Percentiles rank a stretch among this genome's conserved stretches.
These are phyloP conservation scores for Phytophthora agathidicida DNA, from an alignment of 352 stramenopile species.

Conservation along the genomic window DNA sequence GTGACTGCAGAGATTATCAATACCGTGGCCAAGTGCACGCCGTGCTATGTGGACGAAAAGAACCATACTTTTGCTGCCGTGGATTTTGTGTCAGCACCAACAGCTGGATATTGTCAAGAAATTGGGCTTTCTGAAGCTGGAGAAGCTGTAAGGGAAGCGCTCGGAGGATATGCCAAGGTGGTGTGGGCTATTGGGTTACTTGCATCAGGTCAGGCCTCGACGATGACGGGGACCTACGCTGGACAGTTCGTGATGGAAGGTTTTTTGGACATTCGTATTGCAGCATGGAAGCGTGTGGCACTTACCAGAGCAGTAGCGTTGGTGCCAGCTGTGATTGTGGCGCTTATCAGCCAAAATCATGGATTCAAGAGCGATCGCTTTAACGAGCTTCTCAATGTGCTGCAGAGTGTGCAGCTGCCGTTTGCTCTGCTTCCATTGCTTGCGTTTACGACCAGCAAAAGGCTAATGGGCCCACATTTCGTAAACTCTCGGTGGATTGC, in stretches of 20 bases:
- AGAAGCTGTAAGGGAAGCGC: constrained; percentile 60
- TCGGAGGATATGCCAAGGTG: constrained; percentile 66
- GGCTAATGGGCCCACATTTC: constrained; percentile 72
- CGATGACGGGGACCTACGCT: constrained; percentile 94
- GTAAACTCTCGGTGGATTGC: constrained; percentile 41
- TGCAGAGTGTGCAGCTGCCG: constrained; percentile 89
- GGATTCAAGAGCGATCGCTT: constrained; percentile 69
- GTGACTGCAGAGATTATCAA: constrained; percentile 1
- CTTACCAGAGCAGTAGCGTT: constrained; percentile 90
- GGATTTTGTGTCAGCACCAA: constrained; percentile 15
- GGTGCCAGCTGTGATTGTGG: constrained; percentile 75
- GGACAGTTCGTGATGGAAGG: constrained; percentile 95
- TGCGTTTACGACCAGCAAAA: constrained; percentile 61
- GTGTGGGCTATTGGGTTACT: constrained; percentile 93
- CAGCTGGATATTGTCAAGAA: constrained; percentile 75
- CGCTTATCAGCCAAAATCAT: constrained; percentile 56
- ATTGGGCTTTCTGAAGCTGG: constrained; percentile 79
- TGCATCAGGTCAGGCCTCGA: constrained; percentile 89
- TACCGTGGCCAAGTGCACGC: constrained; percentile 30
- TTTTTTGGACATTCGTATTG: constrained; percentile 88
- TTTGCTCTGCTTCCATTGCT: constrained; percentile 88
- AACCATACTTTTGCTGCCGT: constrained; percentile 1
- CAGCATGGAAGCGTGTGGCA: constrained; percentile 83
- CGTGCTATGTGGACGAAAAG: constrained; percentile 59
- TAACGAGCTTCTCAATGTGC: constrained; percentile 85